phyloP scores from a whole-genome alignment of 2,329 filamentous ascomycete genomes.

The Aspergillus terreus region DNA sequence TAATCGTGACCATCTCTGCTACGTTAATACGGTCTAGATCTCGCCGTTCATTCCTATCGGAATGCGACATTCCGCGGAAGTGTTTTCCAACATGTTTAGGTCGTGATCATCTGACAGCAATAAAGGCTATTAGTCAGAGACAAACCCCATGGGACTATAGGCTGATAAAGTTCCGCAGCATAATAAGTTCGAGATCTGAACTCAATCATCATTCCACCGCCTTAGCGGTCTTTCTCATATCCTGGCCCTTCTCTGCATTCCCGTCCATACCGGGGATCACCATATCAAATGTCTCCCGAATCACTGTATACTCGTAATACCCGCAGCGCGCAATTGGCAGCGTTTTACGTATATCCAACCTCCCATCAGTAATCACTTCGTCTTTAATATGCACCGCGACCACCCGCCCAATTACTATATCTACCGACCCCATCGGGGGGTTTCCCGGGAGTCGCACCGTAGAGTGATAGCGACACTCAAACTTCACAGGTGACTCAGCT shows the following conservation, averaged over 20 bases:
- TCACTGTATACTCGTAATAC: constrained; percentile 57
- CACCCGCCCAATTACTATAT: constrained; percentile 57
- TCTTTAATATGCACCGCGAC: constrained; percentile 57
- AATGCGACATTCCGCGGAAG: too few relatives aligned
- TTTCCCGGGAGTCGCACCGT: constrained; percentile 55
- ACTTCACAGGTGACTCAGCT: constrained; percentile 50
- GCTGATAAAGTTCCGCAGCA: too few relatives aligned
- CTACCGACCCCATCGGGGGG: constrained; percentile 55
- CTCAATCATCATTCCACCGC: background rate
- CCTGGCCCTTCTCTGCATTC: constrained; percentile 23
- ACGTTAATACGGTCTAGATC: too few relatives aligned
- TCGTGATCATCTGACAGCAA: too few relatives aligned
- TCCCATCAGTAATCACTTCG: constrained; percentile 51
- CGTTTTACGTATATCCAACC: constrained; percentile 55
- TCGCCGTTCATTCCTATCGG: too few relatives aligned
- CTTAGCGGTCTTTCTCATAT: background rate
- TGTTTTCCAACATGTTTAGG: too few relatives aligned
- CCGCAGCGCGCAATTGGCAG: constrained; percentile 59
- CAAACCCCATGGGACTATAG: too few relatives aligned
- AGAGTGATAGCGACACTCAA: constrained; percentile 56
- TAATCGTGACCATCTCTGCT: too few relatives aligned
- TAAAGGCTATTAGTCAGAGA: too few relatives aligned
- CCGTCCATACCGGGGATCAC: constrained; percentile 43
- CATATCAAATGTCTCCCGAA: constrained; percentile 59
- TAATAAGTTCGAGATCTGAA: too few relatives aligned